Base-by-base conservation (phyloP, 2,329 filamentous ascomycete species). In the Aquanectria penicillioides region DNA sequence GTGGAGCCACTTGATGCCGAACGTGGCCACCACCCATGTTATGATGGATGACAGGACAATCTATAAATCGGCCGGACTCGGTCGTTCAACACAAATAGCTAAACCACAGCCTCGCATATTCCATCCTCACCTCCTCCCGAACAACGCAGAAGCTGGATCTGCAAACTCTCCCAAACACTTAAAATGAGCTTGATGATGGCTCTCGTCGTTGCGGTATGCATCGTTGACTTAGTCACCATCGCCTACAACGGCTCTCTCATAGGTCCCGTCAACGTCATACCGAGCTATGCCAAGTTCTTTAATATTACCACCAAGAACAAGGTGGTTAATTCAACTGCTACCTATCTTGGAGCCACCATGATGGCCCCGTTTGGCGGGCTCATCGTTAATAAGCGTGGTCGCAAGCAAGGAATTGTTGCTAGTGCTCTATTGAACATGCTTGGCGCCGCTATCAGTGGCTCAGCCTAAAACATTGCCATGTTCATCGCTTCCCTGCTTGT, bases 401-500 rank as follows among this genome's bases (percentile, higher is more conserved):
- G 44, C 29, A 36, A 36, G 20, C 6, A 6, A 9, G 44, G 29
- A 9, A 46, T 46, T 18, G 17, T 46, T 22, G 29, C n/a, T 6
- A 22, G 15, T 11, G 26, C 28, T 10, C 6, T 33, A 4, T 12
- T 46, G 1, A 33, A 20, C 5, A n/a, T 33, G 6, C n/a, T 46
- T 13, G 43, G 43, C 2, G 26, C 18, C 6, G 11, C 18, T 13
- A 20, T 48, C 11, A 20, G 20, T 5, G 29, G 29, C 7, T 12
- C 44, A 17, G 44, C 44, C 2, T 31, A 48, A n/a, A 48, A 48
- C 12, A 15, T 34, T 17, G 43, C 43, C 26, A 46, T 46, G 13
- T 76, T 72, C 66, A 74, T 73, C 52, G 60, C 68, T 6, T 61
- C 9, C 65, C 62, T 66, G 61, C 18, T 48, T 51, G 7, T 56